These are phyloP conservation scores for Termitomyces titanicus DNA, from an alignment of 768 basidiomycete genomes.

Conservation along the genomic window DNA sequence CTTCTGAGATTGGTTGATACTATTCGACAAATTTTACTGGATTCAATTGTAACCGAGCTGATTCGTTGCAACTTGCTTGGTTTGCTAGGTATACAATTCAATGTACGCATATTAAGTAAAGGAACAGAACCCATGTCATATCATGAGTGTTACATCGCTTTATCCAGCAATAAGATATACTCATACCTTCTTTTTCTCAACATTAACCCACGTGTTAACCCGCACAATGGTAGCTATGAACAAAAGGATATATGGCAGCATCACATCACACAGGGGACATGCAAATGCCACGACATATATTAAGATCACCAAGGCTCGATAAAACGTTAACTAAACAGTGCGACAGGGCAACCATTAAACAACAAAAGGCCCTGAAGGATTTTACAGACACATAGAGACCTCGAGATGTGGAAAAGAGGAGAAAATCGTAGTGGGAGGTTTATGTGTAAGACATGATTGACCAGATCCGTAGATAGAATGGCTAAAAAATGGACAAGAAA, in stretches of 20 bases:
- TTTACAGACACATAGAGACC: conserved; percentile 2
- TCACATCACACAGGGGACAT: no score
- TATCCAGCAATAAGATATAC: no score
- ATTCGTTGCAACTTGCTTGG: no score
- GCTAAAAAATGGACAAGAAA: conserved; percentile 4
- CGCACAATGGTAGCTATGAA: no score
- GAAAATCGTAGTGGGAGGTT: background rate
- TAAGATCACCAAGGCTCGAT: no score
- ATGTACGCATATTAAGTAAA: background rate
- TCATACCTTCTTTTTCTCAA: no score
- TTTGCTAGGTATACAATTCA: no score
- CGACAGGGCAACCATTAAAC: background rate
- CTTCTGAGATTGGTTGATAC: background rate
- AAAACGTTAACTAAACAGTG: background rate
- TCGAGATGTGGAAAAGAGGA: background rate
- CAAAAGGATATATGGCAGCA: no score
- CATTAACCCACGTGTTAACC: no score
- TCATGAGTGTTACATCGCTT: no score
- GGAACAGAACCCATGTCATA: no score
- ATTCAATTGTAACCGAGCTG: background rate
- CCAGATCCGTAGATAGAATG: background rate
- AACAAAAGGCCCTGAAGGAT: conserved; percentile 1
- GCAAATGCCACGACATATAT: background rate
- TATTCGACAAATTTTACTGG: background rate
- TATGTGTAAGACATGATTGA: background rate